Conservation (phyloP, 371 early-diverging fungal species). For the Lichtheimia ramosa region DNA sequence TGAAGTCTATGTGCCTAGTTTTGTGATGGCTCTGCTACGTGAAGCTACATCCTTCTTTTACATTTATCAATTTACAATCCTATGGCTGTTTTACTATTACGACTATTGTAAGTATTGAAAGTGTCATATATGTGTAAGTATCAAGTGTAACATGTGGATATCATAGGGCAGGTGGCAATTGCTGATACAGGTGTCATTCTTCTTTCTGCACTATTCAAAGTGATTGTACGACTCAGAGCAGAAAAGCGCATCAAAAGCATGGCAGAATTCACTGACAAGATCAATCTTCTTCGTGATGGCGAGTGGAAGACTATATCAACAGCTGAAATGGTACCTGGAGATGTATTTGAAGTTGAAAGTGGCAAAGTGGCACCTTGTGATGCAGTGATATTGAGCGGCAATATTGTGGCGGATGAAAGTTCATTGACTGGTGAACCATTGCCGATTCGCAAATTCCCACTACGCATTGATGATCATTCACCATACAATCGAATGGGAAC, state of each 20-base stretch:
- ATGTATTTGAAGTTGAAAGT: constrained; percentile 61
- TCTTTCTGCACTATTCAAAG: constrained; percentile 70
- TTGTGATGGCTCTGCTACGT: constrained; percentile 51
- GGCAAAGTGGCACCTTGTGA: constrained; percentile 66
- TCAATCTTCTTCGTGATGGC: constrained; percentile 59
- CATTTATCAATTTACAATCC: constrained; percentile 72
- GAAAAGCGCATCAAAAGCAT: constrained; percentile 67
- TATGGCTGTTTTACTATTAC: constrained; percentile 76
- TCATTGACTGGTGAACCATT: constrained; percentile 69
- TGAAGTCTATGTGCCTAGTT: constrained; percentile 58
- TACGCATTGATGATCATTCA: constrained; percentile 30
- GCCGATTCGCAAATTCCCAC: constrained; percentile 64
- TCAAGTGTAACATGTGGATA: not conserved
- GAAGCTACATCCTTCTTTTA: constrained; percentile 79
- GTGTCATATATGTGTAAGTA: not conserved
- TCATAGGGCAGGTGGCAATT: constrained; percentile 61
- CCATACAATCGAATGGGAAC: constrained; percentile 36
- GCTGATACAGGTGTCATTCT: constrained; percentile 73
- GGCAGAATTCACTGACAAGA: constrained; percentile 59
- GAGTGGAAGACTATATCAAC: constrained; percentile 55
- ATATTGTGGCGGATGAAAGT: constrained; percentile 72
- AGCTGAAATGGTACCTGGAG: constrained; percentile 70
- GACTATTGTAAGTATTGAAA: constrained; percentile 53
- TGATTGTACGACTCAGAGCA: constrained; percentile 59
- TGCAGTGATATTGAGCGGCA: constrained; percentile 68